Conservation (phyloP, 306 rosid species). For the Gastrolobium bilobum region DNA sequence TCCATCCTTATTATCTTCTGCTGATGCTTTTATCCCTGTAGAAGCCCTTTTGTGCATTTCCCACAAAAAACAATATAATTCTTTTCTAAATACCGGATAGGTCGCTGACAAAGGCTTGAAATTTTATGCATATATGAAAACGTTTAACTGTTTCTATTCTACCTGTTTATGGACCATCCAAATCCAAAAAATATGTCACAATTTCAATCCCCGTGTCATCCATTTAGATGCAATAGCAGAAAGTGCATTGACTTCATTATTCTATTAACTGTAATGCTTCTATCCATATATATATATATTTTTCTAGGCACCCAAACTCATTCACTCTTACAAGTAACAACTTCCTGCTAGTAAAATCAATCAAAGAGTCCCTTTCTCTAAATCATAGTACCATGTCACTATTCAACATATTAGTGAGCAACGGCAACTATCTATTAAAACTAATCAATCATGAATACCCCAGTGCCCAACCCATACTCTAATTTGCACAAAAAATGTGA, state of each 20-base stretch:
- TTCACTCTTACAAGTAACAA: not conserved
- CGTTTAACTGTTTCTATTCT: not conserved
- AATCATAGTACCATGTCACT: not conserved
- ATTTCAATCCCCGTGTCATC: not conserved
- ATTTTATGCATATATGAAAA: not conserved
- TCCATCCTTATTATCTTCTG: not conserved
- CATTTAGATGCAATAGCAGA: slow-evolving; percentile 14
- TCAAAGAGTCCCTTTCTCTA: not conserved
- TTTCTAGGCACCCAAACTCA: not conserved
- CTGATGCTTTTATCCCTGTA: not conserved
- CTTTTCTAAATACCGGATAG: slow-evolving; percentile 1
- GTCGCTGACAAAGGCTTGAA: not conserved
- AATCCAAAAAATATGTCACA: not conserved
- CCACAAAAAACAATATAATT: not conserved
- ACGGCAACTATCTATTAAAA: not conserved
- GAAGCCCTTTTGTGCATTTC: not conserved
- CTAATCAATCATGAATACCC: not conserved
- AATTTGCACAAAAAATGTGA: slow-evolving; percentile 13
- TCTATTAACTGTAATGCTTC: slow-evolving; percentile 23
- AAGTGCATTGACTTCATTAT: slow-evolving; percentile 2
- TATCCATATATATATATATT: not conserved
- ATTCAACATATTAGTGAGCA: not conserved
- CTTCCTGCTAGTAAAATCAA: not conserved
- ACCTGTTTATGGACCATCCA: not conserved
- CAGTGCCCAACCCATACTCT: not conserved